Percentiles rank a stretch among this genome's conserved stretches.
Conservation (phyloP, 140 eudicot genomes). For the Oenanthe javanica region DNA sequence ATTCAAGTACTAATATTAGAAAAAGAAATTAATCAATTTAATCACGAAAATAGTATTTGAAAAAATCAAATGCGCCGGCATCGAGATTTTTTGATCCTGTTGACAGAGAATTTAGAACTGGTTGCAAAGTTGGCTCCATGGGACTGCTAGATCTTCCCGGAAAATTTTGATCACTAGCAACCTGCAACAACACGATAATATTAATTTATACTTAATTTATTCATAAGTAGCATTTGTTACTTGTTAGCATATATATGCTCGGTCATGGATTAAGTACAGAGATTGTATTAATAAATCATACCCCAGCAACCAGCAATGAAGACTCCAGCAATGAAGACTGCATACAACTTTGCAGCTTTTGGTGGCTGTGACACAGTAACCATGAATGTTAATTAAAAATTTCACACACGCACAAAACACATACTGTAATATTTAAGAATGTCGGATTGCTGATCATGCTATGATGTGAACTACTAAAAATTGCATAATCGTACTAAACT, state of each 20-base stretch:
- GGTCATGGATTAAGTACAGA: background rate
- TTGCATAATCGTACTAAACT: background rate
- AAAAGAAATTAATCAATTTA: background rate
- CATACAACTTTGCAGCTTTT: background rate
- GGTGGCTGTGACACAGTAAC: background rate
- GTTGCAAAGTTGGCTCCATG: background rate
- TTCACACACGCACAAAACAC: background rate
- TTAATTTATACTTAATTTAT: background rate
- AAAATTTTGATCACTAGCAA: background rate
- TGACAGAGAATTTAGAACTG: background rate
- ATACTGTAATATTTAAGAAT: background rate
- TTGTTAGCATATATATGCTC: background rate
- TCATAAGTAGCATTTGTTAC: background rate
- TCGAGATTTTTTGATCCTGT: background rate
- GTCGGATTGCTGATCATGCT: background rate
- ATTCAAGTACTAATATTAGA: background rate
- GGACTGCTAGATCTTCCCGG: background rate
- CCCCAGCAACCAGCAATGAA: background rate
- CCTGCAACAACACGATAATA: background rate
- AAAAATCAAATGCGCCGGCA: background rate
- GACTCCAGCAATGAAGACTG: background rate
- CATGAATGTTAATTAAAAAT: background rate
- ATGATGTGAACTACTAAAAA: background rate
- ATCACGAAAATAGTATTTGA: background rate
- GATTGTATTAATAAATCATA: background rate